Evolutionary conservation across 1,284 basidiomycete species (phyloP).

Genomic region (Papiliotrema nemorosa): DNA sequence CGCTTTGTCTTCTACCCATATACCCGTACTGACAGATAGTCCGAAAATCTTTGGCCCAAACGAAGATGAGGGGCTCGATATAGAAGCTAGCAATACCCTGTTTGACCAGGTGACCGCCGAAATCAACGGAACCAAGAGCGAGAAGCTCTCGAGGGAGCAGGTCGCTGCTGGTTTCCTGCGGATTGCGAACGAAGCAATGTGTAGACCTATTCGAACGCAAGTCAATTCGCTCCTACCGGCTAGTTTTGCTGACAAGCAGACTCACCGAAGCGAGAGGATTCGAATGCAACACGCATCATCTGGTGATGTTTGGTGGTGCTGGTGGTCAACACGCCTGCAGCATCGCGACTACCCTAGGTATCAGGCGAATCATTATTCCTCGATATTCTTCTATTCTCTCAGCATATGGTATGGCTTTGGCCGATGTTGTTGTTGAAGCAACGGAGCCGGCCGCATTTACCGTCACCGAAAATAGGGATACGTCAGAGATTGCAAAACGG

Average conservation of each 20-base stretch:
- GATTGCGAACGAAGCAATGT: conserved; percentile 45
- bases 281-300: conserved; percentile 28
- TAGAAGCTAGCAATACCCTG: conserved; percentile 37
- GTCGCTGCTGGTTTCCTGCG: conserved; percentile 35
- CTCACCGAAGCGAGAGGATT: conserved; percentile 40
- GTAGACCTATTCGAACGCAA: conserved; percentile 35
- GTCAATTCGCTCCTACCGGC: neutral
- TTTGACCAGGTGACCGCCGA: conserved; percentile 49
- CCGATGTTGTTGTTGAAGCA: conserved; percentile 37
- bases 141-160: conserved; percentile 28
- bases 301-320: conserved; percentile 42
- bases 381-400: conserved; percentile 39
- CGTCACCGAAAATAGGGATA: conserved; percentile 19
- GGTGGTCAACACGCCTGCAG: conserved; percentile 41
- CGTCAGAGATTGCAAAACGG: conserved; percentile 18
- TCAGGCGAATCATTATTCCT: conserved; percentile 38
- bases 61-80: conserved; percentile 53
- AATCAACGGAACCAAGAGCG: conserved; percentile 47
- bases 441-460: conserved; percentile 33
- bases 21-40: conserved; percentile 6
- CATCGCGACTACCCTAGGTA: conserved; percentile 35
- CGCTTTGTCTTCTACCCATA: conserved; percentile 1
- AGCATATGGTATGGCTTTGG: conserved; percentile 41
- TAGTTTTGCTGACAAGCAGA: conserved; percentile 5
- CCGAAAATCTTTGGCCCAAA: conserved; percentile 51